Evolutionary conservation across 208 protist species (phyloP), one percentile per base, ranked within the genome.

Genomic region (Wallacemonas rigidus): DNA sequence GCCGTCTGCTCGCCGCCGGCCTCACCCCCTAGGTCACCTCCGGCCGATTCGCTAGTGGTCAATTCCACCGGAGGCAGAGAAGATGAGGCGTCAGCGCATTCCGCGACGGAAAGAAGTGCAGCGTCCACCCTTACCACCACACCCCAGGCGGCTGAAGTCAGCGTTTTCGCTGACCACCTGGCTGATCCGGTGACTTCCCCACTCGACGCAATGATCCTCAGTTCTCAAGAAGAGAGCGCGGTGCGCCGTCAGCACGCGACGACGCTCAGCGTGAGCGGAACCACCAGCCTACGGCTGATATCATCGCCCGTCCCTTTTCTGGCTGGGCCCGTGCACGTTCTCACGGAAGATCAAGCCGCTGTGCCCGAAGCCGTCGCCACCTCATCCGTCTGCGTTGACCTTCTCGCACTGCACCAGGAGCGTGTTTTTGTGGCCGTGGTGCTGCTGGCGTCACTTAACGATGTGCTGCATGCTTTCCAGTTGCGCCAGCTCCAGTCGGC

Each of bases 391-490:
- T 9, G 26, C 2, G 70, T 43, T 2, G 79, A 84, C 69, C 55
- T 88, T 8, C 50, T 77, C 41, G 39, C 79, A 26, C 69, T 88
- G 36, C 82, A 88, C 50, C n/a, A 39, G 14, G 58, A 68, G 36
- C 78, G 82, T 17, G 38, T 68, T 1, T 12, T 64, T 4, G 69
- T 90, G 1, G 80, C 75, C 0, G 14, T 83, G 65, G 75, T 86
- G 17, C 63, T 87, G 41, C 69, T 92, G 2, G 87, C 80, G 12
- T 70, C 63, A n/a, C 47, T 92, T 1, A 92, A 92, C 73, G 85
- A 89, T 39, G 67, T 81, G 6, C 48, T 92, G 45, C 82, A 78
- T 54, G 82, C 88, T 63, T 80, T 87, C 11, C 82, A 92, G 62
- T 71, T 83, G 56, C 80, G 81, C n/a, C 79, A 82, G 43, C 65